A percentile compares a stretch with the other conserved stretches of the same genome.
phyloP scores from a whole-genome alignment of 495 filamentous ascomycete genomes.

The Penicillium egyptiacum region DNA sequence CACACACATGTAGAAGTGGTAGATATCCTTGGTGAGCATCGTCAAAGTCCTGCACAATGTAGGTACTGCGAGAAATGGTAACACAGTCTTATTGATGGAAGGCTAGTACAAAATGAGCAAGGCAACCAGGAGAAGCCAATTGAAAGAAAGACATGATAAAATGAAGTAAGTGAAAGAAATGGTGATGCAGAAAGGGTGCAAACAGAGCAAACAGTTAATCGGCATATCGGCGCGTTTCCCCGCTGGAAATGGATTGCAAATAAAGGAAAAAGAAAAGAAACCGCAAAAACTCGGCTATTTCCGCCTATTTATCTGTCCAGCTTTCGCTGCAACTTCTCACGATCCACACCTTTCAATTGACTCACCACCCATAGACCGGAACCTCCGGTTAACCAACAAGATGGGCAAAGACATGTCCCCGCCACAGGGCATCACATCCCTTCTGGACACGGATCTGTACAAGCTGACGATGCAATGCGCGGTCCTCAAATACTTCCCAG shows the following conservation, averaged over 20 bases:
- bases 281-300: background rate
- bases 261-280: constrained; percentile 2
- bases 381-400: constrained; percentile 15
- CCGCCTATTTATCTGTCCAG: background rate
- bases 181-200: background rate
- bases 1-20: too few species aligned
- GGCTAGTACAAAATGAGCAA: too few species aligned
- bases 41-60: too few species aligned
- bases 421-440: constrained; percentile 78
- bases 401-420: constrained; percentile 37
- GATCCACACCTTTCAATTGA: background rate
- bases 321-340: background rate
- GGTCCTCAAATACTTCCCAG: constrained; percentile 82
- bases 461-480: constrained; percentile 99
- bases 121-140: too few species aligned
- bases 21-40: too few species aligned
- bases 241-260: constrained; percentile 1
- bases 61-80: too few species aligned
- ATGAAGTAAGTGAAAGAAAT: too few species aligned
- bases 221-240: constrained; percentile 8
- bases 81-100: too few species aligned
- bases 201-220: constrained; percentile 12
- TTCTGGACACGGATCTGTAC: constrained; percentile 96
- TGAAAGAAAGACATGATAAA: too few species aligned
- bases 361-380: background rate